Base-by-base conservation (phyloP, 1,139 yeast genomes). In the Debaryomycetaceae sp. region DNA sequence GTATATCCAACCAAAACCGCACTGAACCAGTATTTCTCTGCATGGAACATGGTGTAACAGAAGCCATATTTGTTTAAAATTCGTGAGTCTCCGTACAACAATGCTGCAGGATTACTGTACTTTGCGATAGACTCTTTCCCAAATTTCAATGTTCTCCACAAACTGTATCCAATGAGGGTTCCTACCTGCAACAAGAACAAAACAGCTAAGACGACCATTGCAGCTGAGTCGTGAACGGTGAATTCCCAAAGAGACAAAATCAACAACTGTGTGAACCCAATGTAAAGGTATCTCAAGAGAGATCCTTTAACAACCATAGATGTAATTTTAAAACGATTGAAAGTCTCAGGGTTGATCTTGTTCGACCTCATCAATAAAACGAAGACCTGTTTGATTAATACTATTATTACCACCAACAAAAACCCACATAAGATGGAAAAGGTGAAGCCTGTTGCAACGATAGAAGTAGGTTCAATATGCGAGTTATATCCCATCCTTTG, bases 21-120 rank as follows among this genome's bases (percentile, higher is more conserved):
- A 45, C 89, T 87, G 76, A 87, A 86, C 87, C 89, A 86, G 60
- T 84, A 86, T 52, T 78, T 82, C 11, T 70, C 70, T 7, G 95
- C 93, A 52, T 77, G 78, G 59, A 84, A 85, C 89, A 85, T 85
- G n/a, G 93, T 85, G 63, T 86, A 87, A 55, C 87, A 79, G 63
- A 83, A 86, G 0, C 95, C 95, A 58, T 80, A 86, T 58, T 83
- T 83, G 64, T 81, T 75, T 57, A 86, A 74, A 38, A 86, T 72
- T 38, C 68, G 70, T 40, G 79, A 69, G 54, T 86, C 85, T 52
- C 95, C 93, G 57, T 86, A 87, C 41, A 87, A 68, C 43, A 84
- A 63, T 31, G 91, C 91, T 34, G 95, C 95, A 0, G 95, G 90
- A 57, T 86, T 86, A 42, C 79, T 76, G 58, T 74, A 83, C 42